Conservation (phyloP, 2,329 filamentous ascomycete species). For the Nigrospora oryzae region DNA sequence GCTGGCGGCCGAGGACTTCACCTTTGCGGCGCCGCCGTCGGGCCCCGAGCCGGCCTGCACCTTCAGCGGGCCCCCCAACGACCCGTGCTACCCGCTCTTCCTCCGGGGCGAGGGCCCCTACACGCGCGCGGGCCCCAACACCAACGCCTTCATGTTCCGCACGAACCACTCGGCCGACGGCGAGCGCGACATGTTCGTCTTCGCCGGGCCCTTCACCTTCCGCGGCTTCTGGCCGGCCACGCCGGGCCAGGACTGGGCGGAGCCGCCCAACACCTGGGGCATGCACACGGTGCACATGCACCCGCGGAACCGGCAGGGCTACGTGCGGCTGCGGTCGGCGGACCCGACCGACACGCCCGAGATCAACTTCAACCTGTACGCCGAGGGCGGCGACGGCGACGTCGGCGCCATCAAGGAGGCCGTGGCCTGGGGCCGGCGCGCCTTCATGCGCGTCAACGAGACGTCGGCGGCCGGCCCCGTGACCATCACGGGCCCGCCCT, state of each 20-base stretch:
- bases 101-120: background rate
- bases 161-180: constrained; percentile 6
- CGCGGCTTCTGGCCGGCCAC: constrained; percentile 10
- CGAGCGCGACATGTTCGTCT: constrained; percentile 8
- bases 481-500: background rate
- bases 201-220: constrained; percentile 9
- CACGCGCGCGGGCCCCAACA: constrained; percentile 9
- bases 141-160: constrained; percentile 9
- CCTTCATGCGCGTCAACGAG: background rate
- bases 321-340: constrained; percentile 32
- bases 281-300: constrained; percentile 27
- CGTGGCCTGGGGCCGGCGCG: constrained; percentile 1
- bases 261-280: constrained; percentile 19
- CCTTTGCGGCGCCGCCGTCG: constrained; percentile 1
- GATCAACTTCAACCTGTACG: constrained; percentile 52
- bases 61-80: constrained; percentile 4
- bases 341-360: constrained; percentile 56
- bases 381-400: constrained; percentile 31
- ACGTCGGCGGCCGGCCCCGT: background rate
- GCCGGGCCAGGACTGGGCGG: constrained; percentile 3
- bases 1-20: constrained; percentile 4
- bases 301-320: constrained; percentile 44
- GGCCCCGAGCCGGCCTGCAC: constrained; percentile 10
- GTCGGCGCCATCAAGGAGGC: constrained; percentile 28
- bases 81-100: constrained; percentile 11